These are phyloP conservation scores for Pichia norvegensis DNA, from an alignment of 1,139 yeast genomes.

Conservation along the genomic window DNA sequence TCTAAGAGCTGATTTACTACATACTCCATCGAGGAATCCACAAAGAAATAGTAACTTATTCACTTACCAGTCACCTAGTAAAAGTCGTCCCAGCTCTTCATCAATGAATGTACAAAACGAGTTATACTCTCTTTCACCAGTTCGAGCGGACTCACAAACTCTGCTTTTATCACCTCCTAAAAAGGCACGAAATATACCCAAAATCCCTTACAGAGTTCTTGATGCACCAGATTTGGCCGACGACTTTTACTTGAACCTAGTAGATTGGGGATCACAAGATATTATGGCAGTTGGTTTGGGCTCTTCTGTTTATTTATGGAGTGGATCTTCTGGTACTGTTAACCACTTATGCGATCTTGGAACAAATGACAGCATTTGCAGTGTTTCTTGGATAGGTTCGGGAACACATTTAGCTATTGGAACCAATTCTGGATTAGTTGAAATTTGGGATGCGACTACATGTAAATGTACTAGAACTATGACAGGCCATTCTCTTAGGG, in stretches of 20 bases:
- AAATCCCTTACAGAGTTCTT: conserved; percentile 84
- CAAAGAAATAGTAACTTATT: conserved; percentile 42
- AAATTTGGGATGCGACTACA: conserved; percentile 92
- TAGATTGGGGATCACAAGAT: conserved; percentile 95
- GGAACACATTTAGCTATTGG: conserved; percentile 94
- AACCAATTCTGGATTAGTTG: conserved; percentile 77
- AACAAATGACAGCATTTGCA: conserved; percentile 59
- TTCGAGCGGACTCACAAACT: conserved; percentile 79
- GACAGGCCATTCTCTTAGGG: conserved; percentile 85
- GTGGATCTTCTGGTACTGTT: conserved; percentile 79
- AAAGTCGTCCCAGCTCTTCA: conserved; percentile 49
- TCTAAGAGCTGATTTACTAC: conserved; percentile 13
- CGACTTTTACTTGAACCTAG: conserved; percentile 83
- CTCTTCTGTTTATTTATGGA: conserved; percentile 83
- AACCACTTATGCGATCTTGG: conserved; percentile 69
- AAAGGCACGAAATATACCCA: conserved; percentile 67
- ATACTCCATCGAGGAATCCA: conserved; percentile 45
- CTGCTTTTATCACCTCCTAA: conserved; percentile 75
- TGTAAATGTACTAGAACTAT: conserved; percentile 78
- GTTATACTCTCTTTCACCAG: conserved; percentile 77
- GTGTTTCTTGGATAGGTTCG: conserved; percentile 89
- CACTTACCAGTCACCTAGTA: conserved; percentile 64
- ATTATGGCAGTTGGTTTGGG: conserved; percentile 87
- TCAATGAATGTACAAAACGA: conserved; percentile 61
- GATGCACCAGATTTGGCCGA: conserved; percentile 97